A percentile compares a stretch with the other conserved stretches of the same genome.
phyloP scores from a whole-genome alignment of 495 filamentous ascomycete species.

The Umbilicaria muhlenbergii region DNA sequence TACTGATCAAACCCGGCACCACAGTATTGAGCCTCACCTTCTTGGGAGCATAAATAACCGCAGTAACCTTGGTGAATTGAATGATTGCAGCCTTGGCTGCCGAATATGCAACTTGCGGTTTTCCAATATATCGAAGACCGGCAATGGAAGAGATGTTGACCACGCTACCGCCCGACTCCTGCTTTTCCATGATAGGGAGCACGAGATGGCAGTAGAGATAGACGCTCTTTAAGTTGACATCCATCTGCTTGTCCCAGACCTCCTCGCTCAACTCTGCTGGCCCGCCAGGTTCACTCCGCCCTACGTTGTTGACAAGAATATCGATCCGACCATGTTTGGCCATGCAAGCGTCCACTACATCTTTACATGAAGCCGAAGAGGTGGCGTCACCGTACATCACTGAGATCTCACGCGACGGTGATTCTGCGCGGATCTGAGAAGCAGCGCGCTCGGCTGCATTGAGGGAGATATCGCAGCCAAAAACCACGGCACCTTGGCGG shows the following conservation, averaged over 20 bases:
- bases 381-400: slow-evolving; percentile 30
- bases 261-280: slow-evolving; percentile 32
- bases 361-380: slow-evolving; percentile 22
- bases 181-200: slow-evolving; percentile 34
- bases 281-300: slow-evolving; percentile 29
- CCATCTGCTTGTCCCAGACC: slow-evolving; percentile 31
- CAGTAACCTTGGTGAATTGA: slow-evolving; percentile 32
- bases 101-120: slow-evolving; percentile 34
- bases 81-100: slow-evolving; percentile 35
- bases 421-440: slow-evolving; percentile 15
- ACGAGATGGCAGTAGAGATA: slow-evolving; percentile 31
- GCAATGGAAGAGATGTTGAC: slow-evolving; percentile 31
- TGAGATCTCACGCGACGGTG: slow-evolving; percentile 14
- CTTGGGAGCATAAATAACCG: slow-evolving; percentile 31
- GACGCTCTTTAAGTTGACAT: slow-evolving; percentile 36
- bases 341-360: slow-evolving; percentile 30
- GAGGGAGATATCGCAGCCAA: slow-evolving; percentile 28
- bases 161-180: slow-evolving; percentile 21
- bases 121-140: slow-evolving; percentile 35
- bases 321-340: slow-evolving; percentile 34
- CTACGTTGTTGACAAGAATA: slow-evolving; percentile 41
- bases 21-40: slow-evolving; percentile 35
- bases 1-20: slow-evolving; percentile 35
- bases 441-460: slow-evolving; percentile 20
- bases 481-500: slow-evolving; percentile 27